Evolutionary conservation across 2,329 filamentous ascomycete species (phyloP).

Genomic region (Fusarium sp.): DNA sequence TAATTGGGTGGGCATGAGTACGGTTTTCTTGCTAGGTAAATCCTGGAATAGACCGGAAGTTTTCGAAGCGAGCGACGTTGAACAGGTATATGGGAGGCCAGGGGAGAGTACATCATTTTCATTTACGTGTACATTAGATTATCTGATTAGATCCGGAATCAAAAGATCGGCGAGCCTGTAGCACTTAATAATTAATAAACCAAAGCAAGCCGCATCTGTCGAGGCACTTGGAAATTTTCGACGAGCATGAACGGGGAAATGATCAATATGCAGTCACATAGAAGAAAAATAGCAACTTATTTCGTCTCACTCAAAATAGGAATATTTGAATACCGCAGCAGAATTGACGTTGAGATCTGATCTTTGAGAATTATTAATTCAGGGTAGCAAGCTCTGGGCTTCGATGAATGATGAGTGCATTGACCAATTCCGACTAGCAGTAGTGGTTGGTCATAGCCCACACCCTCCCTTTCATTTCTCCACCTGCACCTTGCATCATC

Average conservation of each 20-base stretch:
- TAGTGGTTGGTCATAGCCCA: conserved; percentile 28
- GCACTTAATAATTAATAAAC: no score
- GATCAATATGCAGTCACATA: neutral
- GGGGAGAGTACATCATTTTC: neutral
- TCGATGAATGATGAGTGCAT: conserved; percentile 5
- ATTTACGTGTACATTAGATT: conserved; percentile 14
- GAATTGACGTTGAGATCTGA: neutral
- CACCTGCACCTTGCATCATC: conserved; percentile 37
- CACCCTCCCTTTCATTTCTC: conserved; percentile 25
- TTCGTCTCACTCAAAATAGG: neutral
- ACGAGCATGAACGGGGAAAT: neutral
- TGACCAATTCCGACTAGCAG: neutral
- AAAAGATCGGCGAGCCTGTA: conserved; percentile 3
- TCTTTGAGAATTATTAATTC: neutral
- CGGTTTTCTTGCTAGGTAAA: neutral
- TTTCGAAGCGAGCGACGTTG: neutral
- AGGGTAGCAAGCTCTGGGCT: neutral
- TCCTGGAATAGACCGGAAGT: neutral
- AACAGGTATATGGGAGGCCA: neutral
- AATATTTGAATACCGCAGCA: neutral
- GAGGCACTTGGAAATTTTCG: neutral
- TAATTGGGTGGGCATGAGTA: neutral
- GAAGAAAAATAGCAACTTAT: neutral
- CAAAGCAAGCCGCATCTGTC: neutral
- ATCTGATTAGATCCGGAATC: conserved; percentile 25